Evolutionary conservation across 2,329 filamentous ascomycete genomes (phyloP), one percentile per base, ranked within the genome.

Genomic region (Tolypocladium guangdongense): DNA sequence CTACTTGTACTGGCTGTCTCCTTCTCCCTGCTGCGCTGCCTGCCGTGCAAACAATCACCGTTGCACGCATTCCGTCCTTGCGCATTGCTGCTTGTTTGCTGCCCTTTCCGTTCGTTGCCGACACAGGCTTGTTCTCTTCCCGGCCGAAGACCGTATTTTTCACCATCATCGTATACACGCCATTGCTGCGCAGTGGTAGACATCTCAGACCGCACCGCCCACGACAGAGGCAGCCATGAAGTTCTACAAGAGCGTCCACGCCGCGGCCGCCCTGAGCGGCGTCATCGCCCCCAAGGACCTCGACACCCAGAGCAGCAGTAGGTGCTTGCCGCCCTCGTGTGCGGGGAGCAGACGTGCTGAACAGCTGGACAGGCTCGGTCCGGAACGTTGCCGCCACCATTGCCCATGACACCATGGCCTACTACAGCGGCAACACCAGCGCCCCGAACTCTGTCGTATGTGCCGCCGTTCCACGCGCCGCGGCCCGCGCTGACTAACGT

Each of bases 381-480:
- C 79, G 78, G 58, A 73, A 74, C 56, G 83, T 82, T 7, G 78
- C 84, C 20, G 78, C 77, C 57, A 80, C 77, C 2, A 68, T 87
- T 51, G 83, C 83, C 6, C 72, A 74, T 50, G 82, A 77, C 48
- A 71, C 83, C 61, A 81, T 87, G 74, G 74, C 73, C 43, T 85
- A 81, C 66, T 88, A 87, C 67, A 76, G 73, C 1, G 84, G 84
- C 49, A 84, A 85, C 60, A 69, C 73, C 35, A 77, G 58, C 3
- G 52, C 75, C n/a, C 73, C 77, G 46, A 76, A 72, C 14, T 68
- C 74, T 46, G 64, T 71, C 46, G 74, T 76, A 67, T 41, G 67
- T 55, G 4, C 18, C 36, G 18, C 27, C 4, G n/a, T 43, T 11
- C 11, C 33, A 8, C 18, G 11, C 16, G 27, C 20, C 4, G 20